These are phyloP conservation scores for Suillus subluteus DNA, from an alignment of 768 basidiomycete species.

Conservation along the genomic window DNA sequence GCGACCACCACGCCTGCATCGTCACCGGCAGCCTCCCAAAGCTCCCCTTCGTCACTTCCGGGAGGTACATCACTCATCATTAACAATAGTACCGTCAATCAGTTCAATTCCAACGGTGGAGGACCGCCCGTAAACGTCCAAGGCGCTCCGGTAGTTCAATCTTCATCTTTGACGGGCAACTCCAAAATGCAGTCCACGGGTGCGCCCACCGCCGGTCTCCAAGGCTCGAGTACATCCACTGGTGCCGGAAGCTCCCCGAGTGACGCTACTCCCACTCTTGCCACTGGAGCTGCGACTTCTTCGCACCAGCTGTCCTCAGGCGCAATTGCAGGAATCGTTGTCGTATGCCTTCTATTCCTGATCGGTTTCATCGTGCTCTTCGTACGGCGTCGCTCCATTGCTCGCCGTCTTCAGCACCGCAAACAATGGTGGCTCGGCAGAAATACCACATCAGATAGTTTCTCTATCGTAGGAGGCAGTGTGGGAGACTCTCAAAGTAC, in stretches of 20 bases:
- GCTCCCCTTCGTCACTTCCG: conserved; percentile 3
- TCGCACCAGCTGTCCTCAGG: conserved; percentile 42
- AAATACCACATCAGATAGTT: conserved; percentile 13
- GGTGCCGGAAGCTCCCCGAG: conserved; percentile 18
- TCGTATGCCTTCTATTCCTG: conserved; percentile 34
- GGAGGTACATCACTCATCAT: background rate
- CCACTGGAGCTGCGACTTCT: conserved; percentile 14
- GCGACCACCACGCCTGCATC: background rate
- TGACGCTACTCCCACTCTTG: conserved; percentile 19
- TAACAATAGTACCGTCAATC: background rate
- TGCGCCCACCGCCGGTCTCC: conserved; percentile 5
- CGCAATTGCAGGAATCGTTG: conserved; percentile 50
- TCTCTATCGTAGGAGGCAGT: conserved; percentile 17
- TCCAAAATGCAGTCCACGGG: background rate
- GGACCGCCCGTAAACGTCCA: background rate
- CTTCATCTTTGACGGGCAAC: background rate
- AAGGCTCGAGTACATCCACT: conserved; percentile 16
- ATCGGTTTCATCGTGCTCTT: conserved; percentile 43
- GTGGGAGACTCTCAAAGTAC: conserved; percentile 19
- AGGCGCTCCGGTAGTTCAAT: conserved; percentile 3
- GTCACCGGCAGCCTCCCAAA: background rate
- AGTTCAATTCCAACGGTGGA: background rate
- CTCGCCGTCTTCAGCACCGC: conserved; percentile 46
- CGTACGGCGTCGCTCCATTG: conserved; percentile 49
- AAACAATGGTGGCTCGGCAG: conserved; percentile 50